A percentile compares a stretch with the other conserved stretches of the same genome.
Evolutionary conservation across 2,329 filamentous ascomycete genomes (phyloP).

Genomic region (Microascus cirrosus): DNA sequence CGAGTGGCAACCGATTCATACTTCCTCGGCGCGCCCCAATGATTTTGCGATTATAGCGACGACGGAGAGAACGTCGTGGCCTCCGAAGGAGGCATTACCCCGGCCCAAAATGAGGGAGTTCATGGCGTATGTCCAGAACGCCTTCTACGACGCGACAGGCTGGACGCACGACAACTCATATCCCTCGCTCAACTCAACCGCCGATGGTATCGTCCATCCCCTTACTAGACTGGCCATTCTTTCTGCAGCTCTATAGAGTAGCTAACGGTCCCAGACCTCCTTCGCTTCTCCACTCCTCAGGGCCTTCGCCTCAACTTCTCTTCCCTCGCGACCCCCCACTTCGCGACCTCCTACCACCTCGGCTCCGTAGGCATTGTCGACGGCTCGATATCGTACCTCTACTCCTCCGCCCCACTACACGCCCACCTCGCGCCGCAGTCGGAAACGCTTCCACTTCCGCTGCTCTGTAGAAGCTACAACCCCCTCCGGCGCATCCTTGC

Average conservation of each 20-base stretch:
- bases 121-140: slow-evolving; percentile 92
- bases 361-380: slow-evolving; percentile 86
- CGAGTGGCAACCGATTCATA: not conserved
- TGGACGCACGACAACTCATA: slow-evolving; percentile 94
- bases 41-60: not conserved
- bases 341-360: slow-evolving; percentile 87
- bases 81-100: not conserved
- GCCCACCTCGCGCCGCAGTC: slow-evolving; percentile 57
- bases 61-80: not conserved
- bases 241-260: not conserved
- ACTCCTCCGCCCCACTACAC: slow-evolving; percentile 71
- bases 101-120: slow-evolving; percentile 68
- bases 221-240: not conserved
- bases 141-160: slow-evolving; percentile 75
- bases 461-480: slow-evolving; percentile 72
- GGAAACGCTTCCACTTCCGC: slow-evolving; percentile 62
- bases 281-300: slow-evolving; percentile 79
- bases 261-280: slow-evolving; percentile 46
- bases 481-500: slow-evolving; percentile 54
- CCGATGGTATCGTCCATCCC: slow-evolving; percentile 52
- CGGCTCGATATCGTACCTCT: slow-evolving; percentile 94
- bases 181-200: slow-evolving; percentile 71
- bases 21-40: not conserved
- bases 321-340: slow-evolving; percentile 83
- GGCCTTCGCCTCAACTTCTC: slow-evolving; percentile 81